phyloP scores from a whole-genome alignment of 129 eudicot species.

The Saussurea involucrata region DNA sequence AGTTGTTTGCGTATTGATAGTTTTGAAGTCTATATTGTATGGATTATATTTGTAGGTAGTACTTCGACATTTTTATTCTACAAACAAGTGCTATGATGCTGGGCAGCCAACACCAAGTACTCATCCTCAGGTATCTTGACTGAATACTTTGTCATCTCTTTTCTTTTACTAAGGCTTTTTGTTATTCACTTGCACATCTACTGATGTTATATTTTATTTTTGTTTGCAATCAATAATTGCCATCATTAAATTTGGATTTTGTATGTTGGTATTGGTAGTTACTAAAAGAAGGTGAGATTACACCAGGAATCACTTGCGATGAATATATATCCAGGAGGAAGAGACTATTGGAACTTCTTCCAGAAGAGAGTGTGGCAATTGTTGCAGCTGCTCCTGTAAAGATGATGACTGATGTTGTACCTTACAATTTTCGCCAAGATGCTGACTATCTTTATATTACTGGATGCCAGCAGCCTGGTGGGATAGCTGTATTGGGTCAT shows the following conservation, averaged over 20 bases:
- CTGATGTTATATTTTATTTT: neutral
- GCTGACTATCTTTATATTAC: slow-evolving; percentile 83
- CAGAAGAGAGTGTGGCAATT: slow-evolving; percentile 75
- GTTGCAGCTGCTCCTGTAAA: slow-evolving; percentile 89
- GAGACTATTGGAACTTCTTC: slow-evolving; percentile 76
- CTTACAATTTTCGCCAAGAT: slow-evolving; percentile 89
- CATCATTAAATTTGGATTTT: neutral
- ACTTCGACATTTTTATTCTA: slow-evolving; percentile 39
- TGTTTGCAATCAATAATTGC: neutral
- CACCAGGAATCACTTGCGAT: slow-evolving; percentile 76
- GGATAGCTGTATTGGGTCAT: slow-evolving; percentile 88
- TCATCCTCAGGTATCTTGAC: slow-evolving; percentile 69
- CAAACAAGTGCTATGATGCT: slow-evolving; percentile 41
- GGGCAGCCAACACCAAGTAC: slow-evolving; percentile 84
- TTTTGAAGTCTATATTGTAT: neutral
- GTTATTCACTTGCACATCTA: neutral
- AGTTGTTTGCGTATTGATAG: neutral
- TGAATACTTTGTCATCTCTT: neutral
- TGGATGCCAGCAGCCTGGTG: slow-evolving; percentile 96
- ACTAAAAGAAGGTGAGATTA: slow-evolving; percentile 86
- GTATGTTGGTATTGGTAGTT: slow-evolving; percentile 37
- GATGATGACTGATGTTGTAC: slow-evolving; percentile 98
- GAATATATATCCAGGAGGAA: slow-evolving; percentile 76
- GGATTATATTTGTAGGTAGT: slow-evolving; percentile 10
- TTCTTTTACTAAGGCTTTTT: neutral